Base-by-base conservation (phyloP, 2,329 filamentous ascomycete species). In the Fonsecaea monophora region DNA sequence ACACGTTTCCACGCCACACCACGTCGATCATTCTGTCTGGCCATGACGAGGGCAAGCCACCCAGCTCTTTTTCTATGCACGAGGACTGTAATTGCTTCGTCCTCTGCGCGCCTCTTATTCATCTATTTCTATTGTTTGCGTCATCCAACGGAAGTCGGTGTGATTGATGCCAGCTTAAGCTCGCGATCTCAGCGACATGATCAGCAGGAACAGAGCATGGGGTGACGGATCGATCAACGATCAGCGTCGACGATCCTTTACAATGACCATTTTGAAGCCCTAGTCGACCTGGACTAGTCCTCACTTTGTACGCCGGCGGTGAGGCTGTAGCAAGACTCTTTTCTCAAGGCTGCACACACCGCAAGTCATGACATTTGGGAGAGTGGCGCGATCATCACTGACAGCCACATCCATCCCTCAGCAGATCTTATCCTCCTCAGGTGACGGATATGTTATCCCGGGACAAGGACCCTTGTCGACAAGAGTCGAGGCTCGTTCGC, bases 151-250 rank as follows among this genome's bases (percentile, higher is more conserved):
- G 21, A 50, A 9, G 45, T 18, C 25, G 42, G n/a, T 25, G 45
- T 30, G 10, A 50, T 10, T 25, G 45, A 50, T 12, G 21, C 18
- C 45, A 50, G 45, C 45, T 50, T 50, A 50, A 25, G 45, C 18
- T 50, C 8, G 21, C 45, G 45, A 50, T 50, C 45, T 25, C 45
- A 13, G 18, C 45, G 18, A 50, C 45, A 10, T 50, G 45, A 50
- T 50, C 45, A 50, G 45, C 45, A 50, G 45, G 45, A 18, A 50
- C 45, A 30, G 5, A 50, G 45, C 45, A 48, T 30, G 45, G 21
- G 45, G 45, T 30, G 45, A 50, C 3, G 18, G 45, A 50, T 50
- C 18, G 21, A 13, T 50, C 45, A 50, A 15, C 45, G 45, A 50
- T 8, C 45, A 18, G 25, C 45, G 15, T 25, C 18, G 45, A 50